phyloP scores from a whole-genome alignment of 768 basidiomycete species.

The Lactifluus echinatus region DNA sequence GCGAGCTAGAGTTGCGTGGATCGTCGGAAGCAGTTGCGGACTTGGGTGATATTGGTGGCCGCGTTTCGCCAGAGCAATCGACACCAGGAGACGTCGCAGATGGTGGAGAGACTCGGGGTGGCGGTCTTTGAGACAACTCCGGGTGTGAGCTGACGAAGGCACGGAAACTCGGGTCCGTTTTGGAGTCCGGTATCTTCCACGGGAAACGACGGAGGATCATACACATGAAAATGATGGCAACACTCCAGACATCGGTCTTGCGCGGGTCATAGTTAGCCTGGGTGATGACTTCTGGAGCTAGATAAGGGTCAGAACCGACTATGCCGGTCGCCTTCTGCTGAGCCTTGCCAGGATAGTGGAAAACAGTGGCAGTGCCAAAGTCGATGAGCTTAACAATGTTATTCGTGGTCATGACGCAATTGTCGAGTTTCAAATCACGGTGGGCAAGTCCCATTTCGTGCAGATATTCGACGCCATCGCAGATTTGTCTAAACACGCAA shows the following conservation, averaged over 20 bases:
- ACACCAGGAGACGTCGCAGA: not conserved
- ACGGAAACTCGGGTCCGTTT: slow-evolving; percentile 85
- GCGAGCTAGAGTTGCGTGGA: slow-evolving; percentile 12
- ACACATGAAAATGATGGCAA: slow-evolving; percentile 98
- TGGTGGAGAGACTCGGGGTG: slow-evolving; percentile 9
- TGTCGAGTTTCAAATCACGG: slow-evolving; percentile 98
- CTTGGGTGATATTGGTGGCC: not conserved
- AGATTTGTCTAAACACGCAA: slow-evolving; percentile 98
- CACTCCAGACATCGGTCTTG: slow-evolving; percentile 97
- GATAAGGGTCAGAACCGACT: slow-evolving; percentile 96
- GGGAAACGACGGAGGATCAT: slow-evolving; percentile 97
- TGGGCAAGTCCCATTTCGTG: slow-evolving; percentile 97
- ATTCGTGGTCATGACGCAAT: slow-evolving; percentile 95
- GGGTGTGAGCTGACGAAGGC: slow-evolving; percentile 92
- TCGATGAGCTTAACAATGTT: slow-evolving; percentile 98
- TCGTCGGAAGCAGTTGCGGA: not conserved
- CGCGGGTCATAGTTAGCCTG: slow-evolving; percentile 85
- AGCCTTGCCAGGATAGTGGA: slow-evolving; percentile 93
- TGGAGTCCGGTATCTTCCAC: slow-evolving; percentile 96
- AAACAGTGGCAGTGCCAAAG: slow-evolving; percentile 99
- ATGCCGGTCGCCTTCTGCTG: slow-evolving; percentile 74
- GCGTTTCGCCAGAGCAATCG: not conserved
- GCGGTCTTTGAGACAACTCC: slow-evolving; percentile 48
- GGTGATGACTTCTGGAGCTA: slow-evolving; percentile 89
- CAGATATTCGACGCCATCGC: slow-evolving; percentile 95